Evolutionary conservation across 2,329 filamentous ascomycete genomes (phyloP).

Genomic region (Pseudopithomyces maydicus): DNA sequence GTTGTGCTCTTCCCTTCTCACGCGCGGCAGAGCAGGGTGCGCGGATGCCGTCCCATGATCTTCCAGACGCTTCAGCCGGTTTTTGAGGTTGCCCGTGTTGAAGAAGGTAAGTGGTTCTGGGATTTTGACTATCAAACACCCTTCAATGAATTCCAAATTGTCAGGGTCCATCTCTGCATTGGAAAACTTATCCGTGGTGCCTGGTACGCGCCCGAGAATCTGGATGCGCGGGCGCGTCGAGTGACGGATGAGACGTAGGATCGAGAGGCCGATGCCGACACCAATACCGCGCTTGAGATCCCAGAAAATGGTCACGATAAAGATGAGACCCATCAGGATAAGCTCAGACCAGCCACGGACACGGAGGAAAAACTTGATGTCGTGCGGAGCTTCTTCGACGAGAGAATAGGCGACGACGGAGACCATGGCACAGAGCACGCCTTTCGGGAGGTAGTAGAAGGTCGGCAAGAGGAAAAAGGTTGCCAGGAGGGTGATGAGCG

Average conservation of each 20-base stretch:
- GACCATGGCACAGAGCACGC: constrained; percentile 90
- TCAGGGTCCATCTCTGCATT: constrained; percentile 78
- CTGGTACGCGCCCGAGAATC: constrained; percentile 87
- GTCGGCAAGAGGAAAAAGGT: constrained; percentile 84
- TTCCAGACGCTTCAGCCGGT: constrained; percentile 80
- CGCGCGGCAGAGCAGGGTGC: constrained; percentile 83
- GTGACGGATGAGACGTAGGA: constrained; percentile 88
- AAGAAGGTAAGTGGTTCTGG: constrained; percentile 96
- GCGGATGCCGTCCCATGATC: constrained; percentile 84
- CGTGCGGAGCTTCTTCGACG: constrained; percentile 92
- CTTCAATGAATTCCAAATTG: constrained; percentile 84
- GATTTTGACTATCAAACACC: constrained; percentile 95
- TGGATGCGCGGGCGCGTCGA: constrained; percentile 92
- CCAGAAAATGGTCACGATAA: constrained; percentile 91
- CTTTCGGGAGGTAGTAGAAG: constrained; percentile 97
- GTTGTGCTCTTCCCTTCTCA: constrained; percentile 80
- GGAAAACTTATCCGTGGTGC: constrained; percentile 77
- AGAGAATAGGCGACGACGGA: constrained; percentile 93
- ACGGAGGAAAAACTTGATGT: constrained; percentile 84
- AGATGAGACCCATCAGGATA: constrained; percentile 85
- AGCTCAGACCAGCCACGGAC: constrained; percentile 89
- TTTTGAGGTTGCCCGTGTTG: constrained; percentile 91
- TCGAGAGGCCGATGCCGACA: constrained; percentile 86
- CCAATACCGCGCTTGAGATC: constrained; percentile 93
- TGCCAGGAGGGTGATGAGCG: constrained; percentile 78